These are phyloP conservation scores for Cryptococcus deneoformans DNA, from an alignment of 1,284 basidiomycete species.

Conservation along the genomic window DNA sequence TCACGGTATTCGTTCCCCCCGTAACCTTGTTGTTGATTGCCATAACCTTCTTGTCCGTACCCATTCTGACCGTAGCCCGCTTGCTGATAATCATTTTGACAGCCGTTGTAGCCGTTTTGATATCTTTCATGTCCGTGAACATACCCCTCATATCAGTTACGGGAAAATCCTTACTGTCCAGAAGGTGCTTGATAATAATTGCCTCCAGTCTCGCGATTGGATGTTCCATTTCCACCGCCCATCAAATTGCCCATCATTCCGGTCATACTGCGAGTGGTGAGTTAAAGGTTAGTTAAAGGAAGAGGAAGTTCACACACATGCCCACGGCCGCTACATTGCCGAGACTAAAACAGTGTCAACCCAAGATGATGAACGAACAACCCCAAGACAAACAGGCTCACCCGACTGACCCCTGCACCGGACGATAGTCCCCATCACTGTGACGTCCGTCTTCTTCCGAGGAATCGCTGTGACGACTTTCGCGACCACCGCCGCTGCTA, in stretches of 20 bases:
- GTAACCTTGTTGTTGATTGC: background rate
- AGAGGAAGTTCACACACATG: background rate
- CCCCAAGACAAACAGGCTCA: background rate
- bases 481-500: background rate
- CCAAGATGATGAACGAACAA: background rate
- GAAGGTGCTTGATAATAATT: background rate
- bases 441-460: background rate
- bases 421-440: background rate
- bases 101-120: background rate
- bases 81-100: background rate
- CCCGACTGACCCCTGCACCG: background rate
- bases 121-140: background rate
- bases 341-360: background rate
- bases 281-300: background rate
- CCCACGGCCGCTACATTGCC: background rate
- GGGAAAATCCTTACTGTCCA: background rate
- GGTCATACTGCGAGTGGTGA: background rate
- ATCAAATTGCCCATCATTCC: constrained; percentile 2
- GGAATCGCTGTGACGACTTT: background rate
- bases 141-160: background rate
- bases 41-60: background rate
- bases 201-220: background rate
- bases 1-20: background rate
- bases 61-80: background rate
- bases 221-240: background rate